phyloP scores from a whole-genome alignment of 495 filamentous ascomycete genomes.

The Podospora sp. region DNA sequence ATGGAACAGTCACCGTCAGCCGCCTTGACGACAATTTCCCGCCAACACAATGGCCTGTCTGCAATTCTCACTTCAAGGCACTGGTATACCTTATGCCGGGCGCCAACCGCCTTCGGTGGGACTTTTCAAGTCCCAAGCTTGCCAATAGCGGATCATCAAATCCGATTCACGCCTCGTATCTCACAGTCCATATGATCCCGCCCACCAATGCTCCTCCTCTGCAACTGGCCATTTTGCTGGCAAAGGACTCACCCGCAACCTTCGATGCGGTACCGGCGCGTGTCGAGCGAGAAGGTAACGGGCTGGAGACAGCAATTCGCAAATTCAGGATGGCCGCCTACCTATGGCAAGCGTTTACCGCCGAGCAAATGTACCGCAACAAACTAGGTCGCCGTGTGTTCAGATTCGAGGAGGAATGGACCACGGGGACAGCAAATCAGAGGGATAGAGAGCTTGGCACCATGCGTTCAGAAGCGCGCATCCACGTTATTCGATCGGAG shows the following conservation, averaged over 20 bases:
- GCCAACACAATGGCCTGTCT: conserved; percentile 78
- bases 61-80: conserved; percentile 84
- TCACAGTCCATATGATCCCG: conserved; percentile 82
- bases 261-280: conserved; percentile 81
- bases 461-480: conserved; percentile 85
- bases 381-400: conserved; percentile 82
- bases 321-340: conserved; percentile 93
- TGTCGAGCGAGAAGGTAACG: conserved; percentile 75
- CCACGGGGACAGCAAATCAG: conserved; percentile 70
- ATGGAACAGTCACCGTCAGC: conserved; percentile 76
- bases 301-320: conserved; percentile 72
- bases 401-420: conserved; percentile 92
- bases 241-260: conserved; percentile 82
- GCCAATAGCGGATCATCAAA: conserved; percentile 68
- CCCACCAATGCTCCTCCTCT: conserved; percentile 74
- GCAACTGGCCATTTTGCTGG: conserved; percentile 81
- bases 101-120: conserved; percentile 80
- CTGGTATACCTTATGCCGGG: conserved; percentile 85
- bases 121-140: conserved; percentile 81
- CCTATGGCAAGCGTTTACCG: conserved; percentile 94
- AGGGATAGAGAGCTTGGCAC: conserved; percentile 67
- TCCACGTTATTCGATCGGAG: conserved; percentile 79
- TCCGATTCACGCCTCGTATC: conserved; percentile 72
- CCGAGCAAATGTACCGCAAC: conserved; percentile 90
- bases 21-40: conserved; percentile 86